Evolutionary conservation across 495 filamentous ascomycete species (phyloP).

Genomic region (Pyrenopolyporus hunteri): DNA sequence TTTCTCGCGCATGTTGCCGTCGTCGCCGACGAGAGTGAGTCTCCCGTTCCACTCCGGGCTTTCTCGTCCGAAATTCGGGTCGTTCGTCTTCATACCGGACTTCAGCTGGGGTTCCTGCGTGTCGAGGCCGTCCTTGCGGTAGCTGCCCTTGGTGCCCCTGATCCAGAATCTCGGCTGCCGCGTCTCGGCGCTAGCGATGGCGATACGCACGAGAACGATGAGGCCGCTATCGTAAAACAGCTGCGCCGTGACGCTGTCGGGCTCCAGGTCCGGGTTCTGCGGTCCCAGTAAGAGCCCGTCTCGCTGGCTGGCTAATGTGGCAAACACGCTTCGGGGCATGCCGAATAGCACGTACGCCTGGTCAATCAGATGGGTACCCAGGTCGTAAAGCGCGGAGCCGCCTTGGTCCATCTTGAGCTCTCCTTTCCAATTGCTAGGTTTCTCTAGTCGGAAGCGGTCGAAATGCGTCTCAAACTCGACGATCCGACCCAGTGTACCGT

Average conservation of each 20-base stretch:
- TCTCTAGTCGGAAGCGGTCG: conserved; percentile 73
- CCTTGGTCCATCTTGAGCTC: conserved; percentile 63
- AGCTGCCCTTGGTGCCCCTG: conserved; percentile 79
- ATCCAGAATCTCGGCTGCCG: conserved; percentile 82
- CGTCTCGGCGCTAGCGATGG: conserved; percentile 70
- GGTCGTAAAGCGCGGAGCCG: conserved; percentile 77
- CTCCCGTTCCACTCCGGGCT: conserved; percentile 49
- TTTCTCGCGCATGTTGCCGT: conserved; percentile 48
- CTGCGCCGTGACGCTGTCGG: conserved; percentile 73
- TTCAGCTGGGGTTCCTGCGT: conserved; percentile 83
- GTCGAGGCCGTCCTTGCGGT: conserved; percentile 79
- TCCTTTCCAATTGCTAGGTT: conserved; percentile 72
- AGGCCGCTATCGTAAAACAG: conserved; percentile 67
- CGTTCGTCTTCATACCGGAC: conserved; percentile 67
- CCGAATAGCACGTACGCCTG: conserved; percentile 83
- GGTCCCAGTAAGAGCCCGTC: conserved; percentile 48
- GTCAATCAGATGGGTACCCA: conserved; percentile 85
- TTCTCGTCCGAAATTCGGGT: conserved; percentile 72
- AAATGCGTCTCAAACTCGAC: conserved; percentile 87
- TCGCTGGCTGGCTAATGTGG: conserved; percentile 70
- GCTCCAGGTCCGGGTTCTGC: conserved; percentile 60
- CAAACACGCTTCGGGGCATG: conserved; percentile 70
- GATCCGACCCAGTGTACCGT: conserved; percentile 65
- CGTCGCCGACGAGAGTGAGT: conserved; percentile 48
- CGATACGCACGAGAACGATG: conserved; percentile 71